Evolutionary conservation across 2,329 filamentous ascomycete species (phyloP).

Genomic region (Salinomyces thailandicus): DNA sequence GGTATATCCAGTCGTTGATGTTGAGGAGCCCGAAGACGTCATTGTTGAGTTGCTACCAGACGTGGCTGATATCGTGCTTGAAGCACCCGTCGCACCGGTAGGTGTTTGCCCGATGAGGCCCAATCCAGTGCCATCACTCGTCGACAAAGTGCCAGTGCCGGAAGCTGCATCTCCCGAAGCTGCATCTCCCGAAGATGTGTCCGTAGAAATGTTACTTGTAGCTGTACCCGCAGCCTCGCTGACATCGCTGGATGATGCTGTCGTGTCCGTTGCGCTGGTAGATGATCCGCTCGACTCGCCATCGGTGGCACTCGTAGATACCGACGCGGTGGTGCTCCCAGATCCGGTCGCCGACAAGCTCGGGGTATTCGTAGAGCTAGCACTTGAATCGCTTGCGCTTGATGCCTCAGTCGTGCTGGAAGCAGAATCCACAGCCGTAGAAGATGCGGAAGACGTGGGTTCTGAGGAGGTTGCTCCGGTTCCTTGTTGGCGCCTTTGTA

Average conservation of each 20-base stretch:
- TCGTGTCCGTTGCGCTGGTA: not conserved
- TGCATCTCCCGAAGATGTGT: not conserved
- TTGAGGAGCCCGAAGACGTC: slow-evolving; percentile 3
- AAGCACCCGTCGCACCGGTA: not conserved
- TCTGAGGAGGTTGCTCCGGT: slow-evolving; percentile 10
- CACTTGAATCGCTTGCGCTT: slow-evolving; percentile 5
- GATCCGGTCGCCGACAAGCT: too few relatives aligned
- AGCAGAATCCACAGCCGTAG: slow-evolving; percentile 4
- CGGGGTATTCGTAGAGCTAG: not conserved
- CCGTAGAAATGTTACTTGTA: not conserved
- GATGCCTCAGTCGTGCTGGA: slow-evolving; percentile 8
- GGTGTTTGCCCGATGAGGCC: slow-evolving; percentile 3
- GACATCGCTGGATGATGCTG: not conserved
- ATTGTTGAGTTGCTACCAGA: slow-evolving; percentile 1
- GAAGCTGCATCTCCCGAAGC: not conserved
- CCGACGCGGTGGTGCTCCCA: too few relatives aligned
- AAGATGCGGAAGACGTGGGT: not conserved
- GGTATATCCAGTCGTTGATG: slow-evolving; percentile 7
- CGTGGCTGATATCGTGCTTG: not conserved
- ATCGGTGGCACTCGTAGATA: too few relatives aligned
- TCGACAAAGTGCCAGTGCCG: not conserved
- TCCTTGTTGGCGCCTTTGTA: slow-evolving; percentile 16
- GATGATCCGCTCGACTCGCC: too few relatives aligned
- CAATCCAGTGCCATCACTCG: slow-evolving; percentile 1
- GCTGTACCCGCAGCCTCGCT: not conserved